These are phyloP conservation scores for Dionaea muscipula DNA, from an alignment of 179 eudicot genomes.

Conservation along the genomic window DNA sequence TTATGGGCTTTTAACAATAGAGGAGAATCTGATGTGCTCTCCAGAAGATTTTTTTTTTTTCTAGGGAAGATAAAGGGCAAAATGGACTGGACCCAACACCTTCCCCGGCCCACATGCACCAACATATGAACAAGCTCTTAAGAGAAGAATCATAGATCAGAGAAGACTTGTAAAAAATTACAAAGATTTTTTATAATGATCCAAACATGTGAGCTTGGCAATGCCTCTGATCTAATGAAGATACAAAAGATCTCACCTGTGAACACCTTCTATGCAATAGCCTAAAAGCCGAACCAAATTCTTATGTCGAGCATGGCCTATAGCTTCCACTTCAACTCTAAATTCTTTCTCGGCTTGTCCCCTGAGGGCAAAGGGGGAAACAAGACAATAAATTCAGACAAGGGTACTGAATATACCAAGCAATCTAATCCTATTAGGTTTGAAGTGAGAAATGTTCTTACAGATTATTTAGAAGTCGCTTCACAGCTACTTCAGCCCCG, in stretches of 20 bases:
- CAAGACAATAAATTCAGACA: conserved; percentile 2
- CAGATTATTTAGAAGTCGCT: conserved; percentile 86
- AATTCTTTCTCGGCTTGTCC: conserved; percentile 97
- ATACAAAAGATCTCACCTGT: conserved; percentile 40
- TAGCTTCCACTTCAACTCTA: conserved; percentile 93
- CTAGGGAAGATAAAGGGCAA: too few species aligned
- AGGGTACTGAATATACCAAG: neutral
- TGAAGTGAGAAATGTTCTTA: conserved; percentile 28
- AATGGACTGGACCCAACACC: too few species aligned
- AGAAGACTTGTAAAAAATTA: neutral
- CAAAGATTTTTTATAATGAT: neutral
- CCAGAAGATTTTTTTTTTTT: too few species aligned
- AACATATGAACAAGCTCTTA: too few species aligned
- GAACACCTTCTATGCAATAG: conserved; percentile 89
- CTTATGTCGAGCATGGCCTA: conserved; percentile 94
- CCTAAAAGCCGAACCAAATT: conserved; percentile 91
- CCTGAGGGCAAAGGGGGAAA: conserved; percentile 24
- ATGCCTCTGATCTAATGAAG: neutral
- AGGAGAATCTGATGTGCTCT: too few species aligned
- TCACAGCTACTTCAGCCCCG: conserved; percentile 85
- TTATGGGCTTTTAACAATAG: neutral
- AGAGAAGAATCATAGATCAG: neutral
- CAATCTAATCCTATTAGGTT: neutral
- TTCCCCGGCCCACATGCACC: too few species aligned
- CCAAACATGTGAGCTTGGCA: neutral